phyloP scores from a whole-genome alignment of 2,329 filamentous ascomycete genomes.

The Colletotrichum sublineola region DNA sequence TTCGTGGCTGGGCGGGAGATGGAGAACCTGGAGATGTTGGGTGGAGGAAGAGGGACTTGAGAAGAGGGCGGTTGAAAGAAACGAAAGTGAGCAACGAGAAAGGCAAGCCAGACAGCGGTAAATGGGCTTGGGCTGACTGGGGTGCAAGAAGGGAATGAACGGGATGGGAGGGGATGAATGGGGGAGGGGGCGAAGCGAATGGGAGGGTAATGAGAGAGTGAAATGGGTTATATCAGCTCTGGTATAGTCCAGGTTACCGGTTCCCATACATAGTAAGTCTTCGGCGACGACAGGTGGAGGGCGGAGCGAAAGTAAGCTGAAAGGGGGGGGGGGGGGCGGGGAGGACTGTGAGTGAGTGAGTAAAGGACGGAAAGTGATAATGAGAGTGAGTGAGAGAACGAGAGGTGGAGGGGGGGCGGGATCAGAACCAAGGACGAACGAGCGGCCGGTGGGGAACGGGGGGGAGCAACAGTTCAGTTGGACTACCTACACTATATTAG shows the following conservation, averaged over 20 bases:
- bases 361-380: not conserved
- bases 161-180: conserved; percentile 18
- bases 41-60: conserved; percentile 30
- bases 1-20: conserved; percentile 12
- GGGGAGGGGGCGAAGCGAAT: conserved; percentile 26
- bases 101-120: conserved; percentile 2
- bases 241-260: conserved; percentile 14
- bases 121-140: conserved; percentile 20
- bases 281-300: conserved; percentile 16
- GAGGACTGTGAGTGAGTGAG: not conserved
- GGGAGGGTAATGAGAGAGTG: conserved; percentile 4
- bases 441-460: conserved; percentile 4
- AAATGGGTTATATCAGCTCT: conserved; percentile 8
- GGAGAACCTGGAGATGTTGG: conserved; percentile 33
- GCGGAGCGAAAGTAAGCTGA: conserved; percentile 32
- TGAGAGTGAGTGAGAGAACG: not conserved
- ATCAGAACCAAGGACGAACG: conserved; percentile 20
- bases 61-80: conserved; percentile 27
- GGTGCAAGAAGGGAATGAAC: conserved; percentile 27
- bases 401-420: not conserved
- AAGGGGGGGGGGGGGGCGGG: conserved; percentile 16
- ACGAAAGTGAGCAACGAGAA: conserved; percentile 32
- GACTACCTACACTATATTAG: not conserved
- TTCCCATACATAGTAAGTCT: conserved; percentile 15
- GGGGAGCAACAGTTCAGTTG: not conserved